Conservation (phyloP, 805 yeast genomes). For the Saccharomyces mikatae region DNA sequence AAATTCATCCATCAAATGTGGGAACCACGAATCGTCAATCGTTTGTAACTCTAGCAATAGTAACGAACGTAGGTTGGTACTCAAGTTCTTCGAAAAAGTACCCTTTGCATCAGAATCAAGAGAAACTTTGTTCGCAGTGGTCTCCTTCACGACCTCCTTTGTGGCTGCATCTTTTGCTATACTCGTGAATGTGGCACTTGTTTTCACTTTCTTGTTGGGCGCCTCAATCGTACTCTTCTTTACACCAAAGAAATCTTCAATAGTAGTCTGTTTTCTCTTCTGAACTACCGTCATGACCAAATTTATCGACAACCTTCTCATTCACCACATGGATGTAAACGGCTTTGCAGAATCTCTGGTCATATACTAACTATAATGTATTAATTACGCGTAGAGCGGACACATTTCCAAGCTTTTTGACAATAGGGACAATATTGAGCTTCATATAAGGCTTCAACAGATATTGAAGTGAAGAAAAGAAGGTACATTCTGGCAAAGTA, state of each 20-base stretch:
- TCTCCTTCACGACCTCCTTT: neutral
- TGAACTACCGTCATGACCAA: slow-evolving; percentile 6
- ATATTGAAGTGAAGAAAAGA: neutral
- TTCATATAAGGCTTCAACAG: neutral
- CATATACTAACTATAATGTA: neutral
- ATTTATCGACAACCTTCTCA: neutral
- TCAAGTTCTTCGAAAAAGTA: slow-evolving; percentile 8
- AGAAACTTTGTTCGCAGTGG: neutral
- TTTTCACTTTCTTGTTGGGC: neutral
- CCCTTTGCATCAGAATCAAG: slow-evolving; percentile 1
- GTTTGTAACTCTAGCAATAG: slow-evolving; percentile 61
- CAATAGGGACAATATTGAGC: neutral
- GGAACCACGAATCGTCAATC: slow-evolving; percentile 74
- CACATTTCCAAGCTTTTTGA: neutral
- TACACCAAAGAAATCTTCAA: slow-evolving; percentile 13
- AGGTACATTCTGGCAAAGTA: neutral
- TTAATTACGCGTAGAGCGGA: neutral
- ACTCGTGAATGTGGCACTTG: neutral
- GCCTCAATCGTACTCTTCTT: neutral
- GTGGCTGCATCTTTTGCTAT: neutral
- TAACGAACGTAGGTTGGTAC: slow-evolving; percentile 25
- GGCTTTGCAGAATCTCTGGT: neutral
- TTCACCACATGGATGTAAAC: neutral
- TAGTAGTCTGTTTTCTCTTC: slow-evolving; percentile 11
- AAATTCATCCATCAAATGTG: slow-evolving; percentile 56